Conservation (phyloP, 2,329 filamentous ascomycete species). For the Tolypocladium ophioglossoides region DNA sequence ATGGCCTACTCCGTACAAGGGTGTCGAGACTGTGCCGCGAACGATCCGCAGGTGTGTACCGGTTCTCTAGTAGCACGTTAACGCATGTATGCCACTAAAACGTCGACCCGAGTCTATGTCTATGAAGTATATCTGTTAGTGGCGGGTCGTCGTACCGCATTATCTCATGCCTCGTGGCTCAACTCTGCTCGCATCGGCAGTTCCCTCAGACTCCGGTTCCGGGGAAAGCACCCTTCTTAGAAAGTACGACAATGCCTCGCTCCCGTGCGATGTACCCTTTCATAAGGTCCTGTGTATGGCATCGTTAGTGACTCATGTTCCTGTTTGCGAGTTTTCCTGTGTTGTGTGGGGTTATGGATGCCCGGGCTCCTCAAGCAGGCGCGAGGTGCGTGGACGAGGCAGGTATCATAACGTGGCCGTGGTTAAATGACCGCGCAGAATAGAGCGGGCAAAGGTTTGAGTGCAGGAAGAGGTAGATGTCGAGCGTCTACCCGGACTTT, state of each 20-base stretch:
- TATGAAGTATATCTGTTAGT: background rate
- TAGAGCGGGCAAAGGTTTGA: background rate
- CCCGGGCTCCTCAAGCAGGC: background rate
- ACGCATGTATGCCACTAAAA: background rate
- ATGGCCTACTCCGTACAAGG: too few species aligned
- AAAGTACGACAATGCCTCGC: constrained; percentile 80
- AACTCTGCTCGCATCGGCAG: background rate
- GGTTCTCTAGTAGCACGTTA: background rate
- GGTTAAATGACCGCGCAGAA: background rate
- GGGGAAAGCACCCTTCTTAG: constrained; percentile 87
- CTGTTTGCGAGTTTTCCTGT: background rate
- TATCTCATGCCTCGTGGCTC: background rate
- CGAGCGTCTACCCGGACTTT: background rate
- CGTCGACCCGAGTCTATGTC: background rate
- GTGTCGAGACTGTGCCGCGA: background rate
- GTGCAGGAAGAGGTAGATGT: too few species aligned
- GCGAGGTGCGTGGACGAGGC: background rate
- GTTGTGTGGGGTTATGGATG: background rate
- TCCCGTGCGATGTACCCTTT: constrained; percentile 97
- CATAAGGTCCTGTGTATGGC: constrained; percentile 64
- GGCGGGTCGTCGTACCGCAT: background rate
- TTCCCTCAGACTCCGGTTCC: constrained; percentile 60
- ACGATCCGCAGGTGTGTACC: background rate
- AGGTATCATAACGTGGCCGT: background rate
- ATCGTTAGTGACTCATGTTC: constrained; percentile 22